These are phyloP conservation scores for Teratosphaeria pseudoeucalypti DNA, from an alignment of 2,329 filamentous ascomycete species.

Conservation along the genomic window DNA sequence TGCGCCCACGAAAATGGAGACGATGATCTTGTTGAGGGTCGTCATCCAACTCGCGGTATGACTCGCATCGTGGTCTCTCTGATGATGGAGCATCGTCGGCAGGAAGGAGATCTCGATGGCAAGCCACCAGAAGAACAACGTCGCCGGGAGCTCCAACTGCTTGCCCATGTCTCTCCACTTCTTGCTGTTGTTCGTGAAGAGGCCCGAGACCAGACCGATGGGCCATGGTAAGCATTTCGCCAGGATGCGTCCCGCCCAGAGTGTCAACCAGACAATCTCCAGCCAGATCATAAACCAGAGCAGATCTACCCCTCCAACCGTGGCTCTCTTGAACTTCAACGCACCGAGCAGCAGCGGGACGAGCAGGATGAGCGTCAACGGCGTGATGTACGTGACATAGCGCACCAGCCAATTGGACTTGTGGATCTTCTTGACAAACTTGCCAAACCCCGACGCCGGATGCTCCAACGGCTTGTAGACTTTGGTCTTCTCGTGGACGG, in stretches of 20 bases:
- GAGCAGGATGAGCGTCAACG: slow-evolving; percentile 52
- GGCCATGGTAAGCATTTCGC: slow-evolving; percentile 55
- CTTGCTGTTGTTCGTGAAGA: slow-evolving; percentile 77
- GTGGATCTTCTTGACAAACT: slow-evolving; percentile 55
- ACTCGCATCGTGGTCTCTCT: slow-evolving; percentile 41
- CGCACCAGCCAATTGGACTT: slow-evolving; percentile 56
- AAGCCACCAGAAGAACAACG: slow-evolving; percentile 86
- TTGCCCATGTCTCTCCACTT: slow-evolving; percentile 88
- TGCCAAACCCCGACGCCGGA: slow-evolving; percentile 51
- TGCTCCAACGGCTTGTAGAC: slow-evolving; percentile 55
- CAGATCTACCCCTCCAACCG: slow-evolving; percentile 64
- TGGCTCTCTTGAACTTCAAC: slow-evolving; percentile 42
- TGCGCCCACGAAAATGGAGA: slow-evolving; percentile 70
- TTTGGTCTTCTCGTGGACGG: slow-evolving; percentile 55
- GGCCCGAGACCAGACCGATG: slow-evolving; percentile 54
- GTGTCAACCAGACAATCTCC: slow-evolving; percentile 80
- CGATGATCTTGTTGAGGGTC: slow-evolving; percentile 74
- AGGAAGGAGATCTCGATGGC: slow-evolving; percentile 77
- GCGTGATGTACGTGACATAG: slow-evolving; percentile 62
- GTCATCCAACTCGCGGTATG: slow-evolving; percentile 57
- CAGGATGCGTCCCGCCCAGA: slow-evolving; percentile 64
- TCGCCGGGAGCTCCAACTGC: slow-evolving; percentile 73
- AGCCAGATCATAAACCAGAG: slow-evolving; percentile 95
- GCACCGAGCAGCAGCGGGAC: slow-evolving; percentile 58
- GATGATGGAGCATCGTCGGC: slow-evolving; percentile 64